Evolutionary conservation across 306 rosid species (phyloP).

Genomic region (Chamaecrista fasciculata): DNA sequence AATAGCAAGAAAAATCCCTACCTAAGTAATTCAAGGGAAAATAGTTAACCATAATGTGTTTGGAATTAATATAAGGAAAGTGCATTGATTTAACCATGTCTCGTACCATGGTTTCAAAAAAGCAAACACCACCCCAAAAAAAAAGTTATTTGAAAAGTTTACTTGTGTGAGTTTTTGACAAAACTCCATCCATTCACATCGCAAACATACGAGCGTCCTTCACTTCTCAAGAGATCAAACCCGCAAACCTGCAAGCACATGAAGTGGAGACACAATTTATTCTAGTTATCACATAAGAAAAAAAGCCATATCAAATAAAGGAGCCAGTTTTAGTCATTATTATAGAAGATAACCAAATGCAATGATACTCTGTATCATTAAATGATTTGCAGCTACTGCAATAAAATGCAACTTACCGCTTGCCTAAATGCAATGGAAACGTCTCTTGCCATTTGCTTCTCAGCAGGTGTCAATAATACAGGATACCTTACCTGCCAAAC

Average conservation of each 20-base stretch:
- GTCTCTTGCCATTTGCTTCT: constrained; percentile 96
- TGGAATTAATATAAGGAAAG: constrained; percentile 10
- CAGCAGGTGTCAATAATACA: constrained; percentile 83
- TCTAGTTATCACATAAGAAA: background rate
- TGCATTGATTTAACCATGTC: background rate
- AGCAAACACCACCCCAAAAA: constrained; percentile 13
- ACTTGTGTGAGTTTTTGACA: constrained; percentile 96
- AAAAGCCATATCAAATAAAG: constrained; percentile 9
- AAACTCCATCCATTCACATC: constrained; percentile 99
- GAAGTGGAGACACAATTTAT: constrained; percentile 16
- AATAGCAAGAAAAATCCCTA: background rate
- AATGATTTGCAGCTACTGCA: constrained; percentile 20
- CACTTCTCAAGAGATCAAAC: constrained; percentile 93
- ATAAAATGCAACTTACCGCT: constrained; percentile 62
- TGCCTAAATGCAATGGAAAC: constrained; percentile 93
- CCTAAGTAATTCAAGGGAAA: constrained; percentile 5
- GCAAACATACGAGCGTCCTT: constrained; percentile 95
- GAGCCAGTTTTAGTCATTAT: constrained; percentile 7
- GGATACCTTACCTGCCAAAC: constrained; percentile 90
- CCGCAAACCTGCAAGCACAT: constrained; percentile 80
- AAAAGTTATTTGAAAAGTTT: constrained; percentile 28
- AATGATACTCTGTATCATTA: background rate
- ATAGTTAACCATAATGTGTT: background rate
- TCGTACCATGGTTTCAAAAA: constrained; percentile 21
- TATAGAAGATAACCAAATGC: constrained; percentile 13